Base-by-base conservation (phyloP, 805 yeast genomes). In the Suhomyces emberorum region DNA sequence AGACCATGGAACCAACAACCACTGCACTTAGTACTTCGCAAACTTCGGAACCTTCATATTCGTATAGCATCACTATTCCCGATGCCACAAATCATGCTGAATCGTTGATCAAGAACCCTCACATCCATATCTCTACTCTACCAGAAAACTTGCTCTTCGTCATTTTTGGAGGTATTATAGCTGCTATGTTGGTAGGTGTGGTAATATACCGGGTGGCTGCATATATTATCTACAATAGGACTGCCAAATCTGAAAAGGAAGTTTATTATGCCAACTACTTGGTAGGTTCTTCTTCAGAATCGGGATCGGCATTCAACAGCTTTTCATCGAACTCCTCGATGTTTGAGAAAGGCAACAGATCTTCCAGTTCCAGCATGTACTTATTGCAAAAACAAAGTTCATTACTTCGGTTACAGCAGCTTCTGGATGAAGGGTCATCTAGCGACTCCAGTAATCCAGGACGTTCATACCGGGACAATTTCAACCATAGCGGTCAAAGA, bases 121-220 rank as follows among this genome's bases (percentile, higher is more conserved):
- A 46, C 39, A 50, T 69, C 7, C 34, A 38, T 6, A 33, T 35
- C 15, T 35, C 58, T 4, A 28, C 41, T 6, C 46, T 61, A 28
- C 61, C 67, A 2, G 48, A 54, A 12, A 67, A 69, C 15, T 49
- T 73, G 10, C 66, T 72, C 15, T 72, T 73, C 49, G 66, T 73
- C 22, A 53, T 67, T 3, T 54, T 68, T 5, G 77, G 74, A 4
- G 55, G 60, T 0, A 47, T 67, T 6, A 32, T 70, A 15, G 55
- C 47, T 3, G 35, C 49, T 7, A 30, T 42, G 3, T 39, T 58
- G 1, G 15, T 61, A 7, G 38, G 49, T 2, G 32, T 54, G 5
- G 20, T 54, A 9, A 26, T 44, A 4, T 52, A 47, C 33, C 45
- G 61, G 27, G 31, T 61, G 17, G 46, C 52, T 19, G 31, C 48